Conservation (phyloP, 2,329 filamentous ascomycete species). For the Harringtonia aguacate region DNA sequence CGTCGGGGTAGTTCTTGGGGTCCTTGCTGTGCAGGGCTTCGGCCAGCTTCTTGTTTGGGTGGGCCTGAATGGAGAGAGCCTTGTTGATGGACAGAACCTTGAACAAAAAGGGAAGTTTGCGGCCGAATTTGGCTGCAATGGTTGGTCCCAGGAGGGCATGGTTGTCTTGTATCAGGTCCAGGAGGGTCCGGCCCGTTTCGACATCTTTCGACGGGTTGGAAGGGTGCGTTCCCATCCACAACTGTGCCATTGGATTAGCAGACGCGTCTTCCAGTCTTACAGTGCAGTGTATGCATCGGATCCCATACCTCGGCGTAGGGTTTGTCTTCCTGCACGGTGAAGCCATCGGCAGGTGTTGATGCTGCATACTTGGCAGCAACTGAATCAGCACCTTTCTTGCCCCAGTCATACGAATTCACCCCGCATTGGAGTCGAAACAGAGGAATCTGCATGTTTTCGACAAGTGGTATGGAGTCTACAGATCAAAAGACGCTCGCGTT, state of each 20-base stretch:
- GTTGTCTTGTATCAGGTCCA: slow-evolving; percentile 83
- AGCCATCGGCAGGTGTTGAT: slow-evolving; percentile 64
- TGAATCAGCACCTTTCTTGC: slow-evolving; percentile 80
- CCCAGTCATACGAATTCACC: slow-evolving; percentile 99
- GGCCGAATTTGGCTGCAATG: slow-evolving; percentile 63
- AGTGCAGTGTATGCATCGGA: background rate
- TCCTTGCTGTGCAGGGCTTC: slow-evolving; percentile 79
- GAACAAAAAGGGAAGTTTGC: slow-evolving; percentile 90
- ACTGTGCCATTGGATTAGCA: slow-evolving; percentile 41
- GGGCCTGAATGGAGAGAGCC: slow-evolving; percentile 92
- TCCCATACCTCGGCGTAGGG: slow-evolving; percentile 78
- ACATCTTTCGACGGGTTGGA: slow-evolving; percentile 90
- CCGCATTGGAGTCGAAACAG: slow-evolving; percentile 80
- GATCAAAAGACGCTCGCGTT: too few species aligned
- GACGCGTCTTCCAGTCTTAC: background rate
- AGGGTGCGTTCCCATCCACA: slow-evolving; percentile 99
- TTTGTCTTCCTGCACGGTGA: slow-evolving; percentile 73
- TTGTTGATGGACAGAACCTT: slow-evolving; percentile 96
- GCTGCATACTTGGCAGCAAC: slow-evolving; percentile 84
- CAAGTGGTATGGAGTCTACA: too few species aligned
- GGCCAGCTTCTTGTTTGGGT: slow-evolving; percentile 90
- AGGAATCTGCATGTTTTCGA: slow-evolving; percentile 63
- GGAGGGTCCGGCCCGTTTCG: slow-evolving; percentile 69
- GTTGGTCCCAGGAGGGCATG: slow-evolving; percentile 66
- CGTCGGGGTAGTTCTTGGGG: slow-evolving; percentile 91